These are phyloP conservation scores for Filosporella fistucella DNA, from an alignment of 495 filamentous ascomycete genomes.

Conservation along the genomic window DNA sequence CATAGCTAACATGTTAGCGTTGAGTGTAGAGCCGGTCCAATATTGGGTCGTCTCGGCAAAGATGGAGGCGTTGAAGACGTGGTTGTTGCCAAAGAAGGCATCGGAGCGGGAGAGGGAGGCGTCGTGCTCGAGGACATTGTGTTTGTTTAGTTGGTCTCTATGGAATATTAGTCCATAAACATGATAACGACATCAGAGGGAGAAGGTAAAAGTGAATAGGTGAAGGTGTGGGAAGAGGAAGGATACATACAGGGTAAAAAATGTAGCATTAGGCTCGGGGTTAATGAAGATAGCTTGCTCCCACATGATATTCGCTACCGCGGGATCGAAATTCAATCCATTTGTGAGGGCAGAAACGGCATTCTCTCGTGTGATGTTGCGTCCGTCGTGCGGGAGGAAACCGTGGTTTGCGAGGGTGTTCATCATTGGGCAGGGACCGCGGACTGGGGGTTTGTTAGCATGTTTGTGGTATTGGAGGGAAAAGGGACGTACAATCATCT, in stretches of 20 bases:
- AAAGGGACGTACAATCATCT: background rate
- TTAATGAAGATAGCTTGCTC: conserved; percentile 39
- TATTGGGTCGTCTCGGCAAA: conserved; percentile 34
- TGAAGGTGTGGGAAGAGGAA: background rate
- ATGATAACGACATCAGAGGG: background rate
- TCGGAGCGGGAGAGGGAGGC: conserved; percentile 30
- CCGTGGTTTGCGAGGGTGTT: conserved; percentile 27
- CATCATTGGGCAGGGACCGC: conserved; percentile 33
- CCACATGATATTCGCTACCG: conserved; percentile 33
- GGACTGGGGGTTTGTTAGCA: conserved; percentile 21
- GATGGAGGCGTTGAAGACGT: conserved; percentile 38
- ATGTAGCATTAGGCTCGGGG: conserved; percentile 44
- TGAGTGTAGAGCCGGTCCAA: conserved; percentile 31
- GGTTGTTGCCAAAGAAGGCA: conserved; percentile 38
- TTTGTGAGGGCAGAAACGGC: conserved; percentile 30
- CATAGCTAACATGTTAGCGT: conserved; percentile 34
- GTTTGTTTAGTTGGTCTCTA: conserved; percentile 35
- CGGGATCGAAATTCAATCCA: conserved; percentile 38
- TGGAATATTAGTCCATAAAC: background rate
- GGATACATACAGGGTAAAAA: conserved; percentile 33
- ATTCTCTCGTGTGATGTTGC: conserved; percentile 31
- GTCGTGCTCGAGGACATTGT: conserved; percentile 49
- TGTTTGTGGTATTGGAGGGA: background rate
- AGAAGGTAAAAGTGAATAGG: background rate
- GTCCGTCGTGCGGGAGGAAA: conserved; percentile 28